Evolutionary conservation across 2,329 filamentous ascomycete genomes (phyloP).

Genomic region (Arthrocladium fulminans): DNA sequence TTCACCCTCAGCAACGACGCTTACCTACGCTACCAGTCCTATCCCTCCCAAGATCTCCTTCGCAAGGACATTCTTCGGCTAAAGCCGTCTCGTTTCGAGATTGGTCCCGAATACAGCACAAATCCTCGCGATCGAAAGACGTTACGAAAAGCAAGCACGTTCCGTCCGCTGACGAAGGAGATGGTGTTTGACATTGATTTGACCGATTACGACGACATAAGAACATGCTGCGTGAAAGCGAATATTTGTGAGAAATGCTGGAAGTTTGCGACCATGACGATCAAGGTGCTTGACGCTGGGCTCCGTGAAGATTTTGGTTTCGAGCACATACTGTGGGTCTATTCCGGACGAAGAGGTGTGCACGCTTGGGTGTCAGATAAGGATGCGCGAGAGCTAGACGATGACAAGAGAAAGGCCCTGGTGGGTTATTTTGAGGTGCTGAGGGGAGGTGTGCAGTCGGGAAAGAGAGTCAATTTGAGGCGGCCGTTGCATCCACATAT

Average conservation of each 20-base stretch:
- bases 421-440: conserved; percentile 84
- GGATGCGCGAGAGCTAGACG: conserved; percentile 72
- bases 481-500: conserved; percentile 87
- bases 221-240: conserved; percentile 87
- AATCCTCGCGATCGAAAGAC: conserved; percentile 92
- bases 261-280: conserved; percentile 96
- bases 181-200: conserved; percentile 98
- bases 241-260: conserved; percentile 93
- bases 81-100: conserved; percentile 92
- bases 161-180: conserved; percentile 84
- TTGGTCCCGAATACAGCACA: conserved; percentile 90
- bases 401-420: conserved; percentile 74
- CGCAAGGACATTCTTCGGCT: conserved; percentile 84
- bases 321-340: conserved; percentile 95
- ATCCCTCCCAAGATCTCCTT: conserved; percentile 60
- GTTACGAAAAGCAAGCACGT: conserved; percentile 67
- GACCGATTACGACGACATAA: conserved; percentile 95
- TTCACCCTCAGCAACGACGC: conserved; percentile 89
- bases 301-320: conserved; percentile 93
- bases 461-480: conserved; percentile 76
- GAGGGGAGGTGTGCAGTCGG: conserved; percentile 74
- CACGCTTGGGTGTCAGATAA: conserved; percentile 98
- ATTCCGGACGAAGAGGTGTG: conserved; percentile 89
- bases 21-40: conserved; percentile 85
- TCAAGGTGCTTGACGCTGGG: conserved; percentile 82